Evolutionary conservation across 345 rosid genomes (phyloP).

Genomic region (Arabidopsis arenosa): DNA sequence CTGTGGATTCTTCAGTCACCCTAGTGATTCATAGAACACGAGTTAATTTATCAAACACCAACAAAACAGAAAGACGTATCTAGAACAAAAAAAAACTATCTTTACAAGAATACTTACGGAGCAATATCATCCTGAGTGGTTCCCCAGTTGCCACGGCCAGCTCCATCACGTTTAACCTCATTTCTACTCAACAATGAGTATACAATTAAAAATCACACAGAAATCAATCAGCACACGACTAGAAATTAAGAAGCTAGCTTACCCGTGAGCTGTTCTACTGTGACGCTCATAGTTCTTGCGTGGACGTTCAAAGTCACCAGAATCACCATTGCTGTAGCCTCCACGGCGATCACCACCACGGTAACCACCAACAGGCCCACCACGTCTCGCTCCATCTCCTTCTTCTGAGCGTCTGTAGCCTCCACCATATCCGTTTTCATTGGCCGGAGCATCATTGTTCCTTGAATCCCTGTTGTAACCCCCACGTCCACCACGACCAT

Average conservation of each 20-base stretch:
- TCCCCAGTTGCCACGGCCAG: conserved; percentile 96
- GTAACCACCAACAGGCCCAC: conserved; percentile 60
- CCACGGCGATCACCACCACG: conserved; percentile 77
- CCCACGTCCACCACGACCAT: conserved; percentile 48
- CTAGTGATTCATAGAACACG: conserved; percentile 44
- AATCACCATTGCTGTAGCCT: conserved; percentile 70
- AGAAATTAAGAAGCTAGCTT: conserved; percentile 32
- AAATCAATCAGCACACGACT: not conserved
- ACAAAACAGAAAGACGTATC: not conserved
- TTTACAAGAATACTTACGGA: conserved; percentile 53
- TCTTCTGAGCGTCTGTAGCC: conserved; percentile 58
- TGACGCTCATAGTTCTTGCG: conserved; percentile 72
- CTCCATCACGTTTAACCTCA: conserved; percentile 84
- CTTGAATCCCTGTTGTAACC: conserved; percentile 64
- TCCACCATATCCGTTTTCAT: conserved; percentile 54
- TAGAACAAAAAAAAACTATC: not conserved
- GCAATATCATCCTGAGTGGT: conserved; percentile 67
- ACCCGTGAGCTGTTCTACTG: conserved; percentile 96
- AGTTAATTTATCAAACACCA: not conserved
- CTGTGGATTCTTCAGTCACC: conserved; percentile 64
- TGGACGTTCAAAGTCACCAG: conserved; percentile 69
- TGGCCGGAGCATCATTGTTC: conserved; percentile 52
- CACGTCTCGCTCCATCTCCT: conserved; percentile 63
- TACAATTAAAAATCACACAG: conserved; percentile 4
- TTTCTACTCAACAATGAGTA: conserved; percentile 48